Evolutionary conservation across 177 flowering plant species (phyloP).

Genomic region (Vitis hybrid): DNA sequence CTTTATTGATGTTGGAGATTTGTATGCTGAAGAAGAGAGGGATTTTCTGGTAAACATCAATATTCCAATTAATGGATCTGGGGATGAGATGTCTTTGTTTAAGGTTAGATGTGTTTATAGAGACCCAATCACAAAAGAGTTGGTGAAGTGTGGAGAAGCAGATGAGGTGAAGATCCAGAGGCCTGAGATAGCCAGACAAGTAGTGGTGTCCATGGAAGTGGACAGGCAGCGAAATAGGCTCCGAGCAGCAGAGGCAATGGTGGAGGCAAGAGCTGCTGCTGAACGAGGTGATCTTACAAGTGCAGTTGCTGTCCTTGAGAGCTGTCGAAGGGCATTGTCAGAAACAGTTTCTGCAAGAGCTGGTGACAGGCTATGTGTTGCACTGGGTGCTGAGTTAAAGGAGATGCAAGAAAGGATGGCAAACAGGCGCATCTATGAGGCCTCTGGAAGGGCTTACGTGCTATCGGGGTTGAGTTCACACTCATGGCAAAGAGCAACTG

Average conservation of each 20-base stretch:
- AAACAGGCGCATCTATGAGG: slow-evolving; percentile 58
- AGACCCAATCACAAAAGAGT: slow-evolving; percentile 56
- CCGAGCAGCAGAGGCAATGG: slow-evolving; percentile 71
- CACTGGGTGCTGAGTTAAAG: slow-evolving; percentile 67
- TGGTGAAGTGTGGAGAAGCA: slow-evolving; percentile 27
- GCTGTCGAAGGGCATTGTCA: slow-evolving; percentile 42
- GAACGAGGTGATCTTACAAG: slow-evolving; percentile 59
- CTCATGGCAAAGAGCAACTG: slow-evolving; percentile 90
- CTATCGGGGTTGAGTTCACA: slow-evolving; percentile 89
- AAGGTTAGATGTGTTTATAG: slow-evolving; percentile 51
- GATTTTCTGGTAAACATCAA: slow-evolving; percentile 63
- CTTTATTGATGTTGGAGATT: slow-evolving; percentile 57
- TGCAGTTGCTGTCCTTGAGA: slow-evolving; percentile 62
- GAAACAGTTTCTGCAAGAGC: slow-evolving; percentile 50
- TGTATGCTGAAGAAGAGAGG: slow-evolving; percentile 90
- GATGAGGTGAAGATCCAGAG: slow-evolving; percentile 51
- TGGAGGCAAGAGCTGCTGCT: slow-evolving; percentile 63
- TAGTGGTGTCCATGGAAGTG: slow-evolving; percentile 58
- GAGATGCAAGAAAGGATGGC: slow-evolving; percentile 91
- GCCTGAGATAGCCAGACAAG: slow-evolving; percentile 34
- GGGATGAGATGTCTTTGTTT: slow-evolving; percentile 40
- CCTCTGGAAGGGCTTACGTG: slow-evolving; percentile 80
- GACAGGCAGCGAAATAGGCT: slow-evolving; percentile 74
- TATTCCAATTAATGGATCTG: slow-evolving; percentile 40
- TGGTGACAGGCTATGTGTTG: slow-evolving; percentile 49